Evolutionary conservation across 768 basidiomycete species (phyloP).

Genomic region (Russula foetens): DNA sequence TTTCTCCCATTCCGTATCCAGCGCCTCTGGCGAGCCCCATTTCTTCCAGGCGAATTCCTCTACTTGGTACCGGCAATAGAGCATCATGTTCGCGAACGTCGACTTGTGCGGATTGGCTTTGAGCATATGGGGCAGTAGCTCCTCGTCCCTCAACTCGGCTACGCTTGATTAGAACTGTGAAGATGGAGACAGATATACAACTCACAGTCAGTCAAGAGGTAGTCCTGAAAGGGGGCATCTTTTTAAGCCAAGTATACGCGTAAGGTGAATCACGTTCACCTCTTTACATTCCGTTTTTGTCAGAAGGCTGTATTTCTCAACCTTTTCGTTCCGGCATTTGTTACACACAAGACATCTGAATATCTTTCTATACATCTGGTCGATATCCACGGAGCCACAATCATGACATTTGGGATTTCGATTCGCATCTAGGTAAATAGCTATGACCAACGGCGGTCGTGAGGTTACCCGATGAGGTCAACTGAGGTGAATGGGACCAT

Average conservation of each 20-base stretch:
- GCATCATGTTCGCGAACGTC: slow-evolving; percentile 98
- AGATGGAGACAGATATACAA: slow-evolving; percentile 2
- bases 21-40: slow-evolving; percentile 89
- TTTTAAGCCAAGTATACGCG: not conserved
- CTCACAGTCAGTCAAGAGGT: slow-evolving; percentile 87
- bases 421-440: slow-evolving; percentile 64
- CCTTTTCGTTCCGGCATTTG: slow-evolving; percentile 79
- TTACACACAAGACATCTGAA: slow-evolving; percentile 86
- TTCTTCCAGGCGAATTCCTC: slow-evolving; percentile 97
- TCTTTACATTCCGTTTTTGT: slow-evolving; percentile 99
- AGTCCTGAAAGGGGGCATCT: slow-evolving; percentile 49
- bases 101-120: slow-evolving; percentile 94
- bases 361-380: slow-evolving; percentile 69
- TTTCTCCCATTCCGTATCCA: slow-evolving; percentile 82
- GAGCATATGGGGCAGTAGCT: slow-evolving; percentile 85
- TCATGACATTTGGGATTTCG: slow-evolving; percentile 80
- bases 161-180: slow-evolving; percentile 4
- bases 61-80: slow-evolving; percentile 88
- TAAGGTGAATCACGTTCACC: slow-evolving; percentile 34
- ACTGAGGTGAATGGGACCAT: too few relatives aligned
- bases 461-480: not conserved
- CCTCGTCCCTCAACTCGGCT: slow-evolving; percentile 92
- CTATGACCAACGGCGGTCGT: slow-evolving; percentile 32
- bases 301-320: slow-evolving; percentile 88
- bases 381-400: slow-evolving; percentile 85